phyloP scores from a whole-genome alignment of 768 basidiomycete genomes.

The Chiua virens region DNA sequence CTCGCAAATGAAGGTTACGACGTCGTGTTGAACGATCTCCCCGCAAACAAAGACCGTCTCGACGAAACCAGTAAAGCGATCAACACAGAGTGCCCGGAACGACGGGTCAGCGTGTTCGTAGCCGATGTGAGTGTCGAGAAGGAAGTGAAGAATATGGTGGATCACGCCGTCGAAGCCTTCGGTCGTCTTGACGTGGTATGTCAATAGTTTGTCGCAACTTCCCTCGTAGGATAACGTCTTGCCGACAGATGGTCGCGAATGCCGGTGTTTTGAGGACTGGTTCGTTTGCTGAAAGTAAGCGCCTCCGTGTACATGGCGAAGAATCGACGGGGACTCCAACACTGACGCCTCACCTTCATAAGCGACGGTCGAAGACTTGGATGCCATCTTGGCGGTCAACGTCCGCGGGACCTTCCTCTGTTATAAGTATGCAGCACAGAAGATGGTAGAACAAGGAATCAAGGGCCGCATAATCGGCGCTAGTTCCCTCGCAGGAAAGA shows the following conservation, averaged over 20 bases:
- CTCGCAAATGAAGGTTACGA: conserved; percentile 39
- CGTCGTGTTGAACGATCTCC: conserved; percentile 36
- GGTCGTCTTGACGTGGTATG: conserved; percentile 38
- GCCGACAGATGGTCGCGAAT: conserved; percentile 16
- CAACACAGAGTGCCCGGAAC: conserved; percentile 1
- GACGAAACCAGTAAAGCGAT: conserved; percentile 18
- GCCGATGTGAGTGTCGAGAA: conserved; percentile 31
- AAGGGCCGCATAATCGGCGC: conserved; percentile 44
- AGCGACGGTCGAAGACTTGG: conserved; percentile 36
- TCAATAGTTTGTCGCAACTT: background rate
- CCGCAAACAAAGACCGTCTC: conserved; percentile 15
- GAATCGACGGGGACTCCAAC: too few species aligned
- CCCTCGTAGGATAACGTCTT: conserved; percentile 2
- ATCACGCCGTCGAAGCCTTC: conserved; percentile 21
- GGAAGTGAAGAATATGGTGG: conserved; percentile 33
- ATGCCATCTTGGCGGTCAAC: conserved; percentile 38
- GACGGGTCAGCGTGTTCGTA: conserved; percentile 5
- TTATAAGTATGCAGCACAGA: conserved; percentile 43
- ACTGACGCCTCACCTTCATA: background rate
- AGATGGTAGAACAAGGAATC: conserved; percentile 44
- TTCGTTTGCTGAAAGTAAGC: conserved; percentile 8
- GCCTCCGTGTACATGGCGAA: background rate
- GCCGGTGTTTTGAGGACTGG: conserved; percentile 17
- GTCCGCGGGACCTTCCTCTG: conserved; percentile 40
- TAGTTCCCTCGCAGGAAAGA: conserved; percentile 37